Conservation (phyloP, 345 rosid species). For the Gossypium turneri region DNA sequence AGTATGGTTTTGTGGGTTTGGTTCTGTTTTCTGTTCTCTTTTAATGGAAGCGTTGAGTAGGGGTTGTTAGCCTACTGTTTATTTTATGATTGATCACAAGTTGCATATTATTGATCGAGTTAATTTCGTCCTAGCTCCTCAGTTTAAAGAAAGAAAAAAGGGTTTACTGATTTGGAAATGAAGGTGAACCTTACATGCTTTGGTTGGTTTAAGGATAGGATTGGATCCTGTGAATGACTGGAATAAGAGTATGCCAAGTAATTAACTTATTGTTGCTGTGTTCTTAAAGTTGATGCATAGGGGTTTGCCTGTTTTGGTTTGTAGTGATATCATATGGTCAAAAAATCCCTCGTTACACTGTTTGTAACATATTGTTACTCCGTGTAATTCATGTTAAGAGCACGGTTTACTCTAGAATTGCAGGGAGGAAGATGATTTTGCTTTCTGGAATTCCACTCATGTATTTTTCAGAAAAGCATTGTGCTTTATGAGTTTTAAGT, state of each 20-base stretch:
- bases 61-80: neutral
- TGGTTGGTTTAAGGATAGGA: constrained; percentile 1
- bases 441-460: neutral
- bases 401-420: neutral
- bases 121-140: neutral
- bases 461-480: neutral
- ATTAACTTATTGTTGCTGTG: neutral
- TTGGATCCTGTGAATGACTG: neutral
- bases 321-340: neutral
- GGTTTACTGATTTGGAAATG: neutral
- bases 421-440: neutral
- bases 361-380: neutral
- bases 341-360: neutral
- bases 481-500: neutral
- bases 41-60: neutral
- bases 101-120: constrained; percentile 3
- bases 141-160: neutral
- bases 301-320: neutral
- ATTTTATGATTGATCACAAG: neutral
- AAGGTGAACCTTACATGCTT: neutral
- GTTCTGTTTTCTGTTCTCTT: neutral
- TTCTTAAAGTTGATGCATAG: constrained; percentile 6
- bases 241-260: neutral
- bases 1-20: constrained; percentile 2
- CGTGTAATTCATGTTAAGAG: neutral